Evolutionary conservation across 441 rosid species (phyloP), one percentile per base, ranked within the genome.

Genomic region (Geranium incanum): DNA sequence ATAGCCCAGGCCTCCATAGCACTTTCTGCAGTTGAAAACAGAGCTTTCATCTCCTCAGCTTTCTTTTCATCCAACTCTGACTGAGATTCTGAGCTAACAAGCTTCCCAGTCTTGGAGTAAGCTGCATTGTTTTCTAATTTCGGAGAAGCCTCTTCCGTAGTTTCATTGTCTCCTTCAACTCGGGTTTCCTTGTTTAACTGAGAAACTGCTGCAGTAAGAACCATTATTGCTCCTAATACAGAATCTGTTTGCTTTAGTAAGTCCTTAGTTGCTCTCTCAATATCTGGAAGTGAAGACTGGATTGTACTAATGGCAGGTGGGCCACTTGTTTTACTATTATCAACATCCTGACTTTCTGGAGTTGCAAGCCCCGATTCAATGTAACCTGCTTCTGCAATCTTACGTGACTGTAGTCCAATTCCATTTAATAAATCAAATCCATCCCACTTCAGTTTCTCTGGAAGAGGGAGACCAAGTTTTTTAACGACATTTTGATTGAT

Each of bases 1-100:
- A 94, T 87, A 68, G 98, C 98, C 98, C 98, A 94, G 69, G 98
- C 98, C 80, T 94, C 97, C 95, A 94, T 91, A 65, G 98, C 98
- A 86, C 85, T 91, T 79, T 94, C 98, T 69, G 97, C 98, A 41
- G 84, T 85, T 59, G 85, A 84, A 81, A 94, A 94, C 16, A 94
- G 91, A 68, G 78, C 77, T 84, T 77, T 91, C 97, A 94, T 94
- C 85, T 91, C 96, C 83, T 91, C 91, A 37, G 90, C 79, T 72
- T 83, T 86, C 78, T 86, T 86, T 71, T 85, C 92, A 80, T 91
- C 86, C 67, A 84, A 75, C 66, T 71, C 75, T 9, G 80, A 74
- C 66, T 71, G 81, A 65, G 78, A 82, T 65, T 75, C 69, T 55
- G 83, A 68, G 72, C 83, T 79, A 71, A 83, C 80, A 41, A 83